Evolutionary conservation across 1,284 basidiomycete species (phyloP).

Genomic region (Rhodotorula mucilaginosa): DNA sequence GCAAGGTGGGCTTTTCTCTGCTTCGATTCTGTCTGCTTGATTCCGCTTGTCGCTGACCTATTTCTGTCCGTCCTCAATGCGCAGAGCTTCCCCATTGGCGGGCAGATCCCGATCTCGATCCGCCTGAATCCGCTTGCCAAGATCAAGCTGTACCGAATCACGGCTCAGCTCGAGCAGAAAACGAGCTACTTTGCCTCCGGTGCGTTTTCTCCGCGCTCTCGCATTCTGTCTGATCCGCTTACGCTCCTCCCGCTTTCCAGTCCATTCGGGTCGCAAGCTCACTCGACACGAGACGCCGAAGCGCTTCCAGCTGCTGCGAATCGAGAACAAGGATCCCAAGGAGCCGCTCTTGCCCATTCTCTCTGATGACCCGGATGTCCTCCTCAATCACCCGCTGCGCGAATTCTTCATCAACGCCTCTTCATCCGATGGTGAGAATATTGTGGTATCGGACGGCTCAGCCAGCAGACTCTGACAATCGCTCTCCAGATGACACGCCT

Average conservation of each 20-base stretch:
- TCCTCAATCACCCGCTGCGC: conserved; percentile 38
- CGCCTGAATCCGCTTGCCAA: conserved; percentile 82
- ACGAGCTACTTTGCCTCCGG: conserved; percentile 50
- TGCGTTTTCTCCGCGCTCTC: not conserved
- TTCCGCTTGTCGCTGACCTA: too few species aligned
- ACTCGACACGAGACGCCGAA: conserved; percentile 71
- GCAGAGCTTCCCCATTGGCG: conserved; percentile 73
- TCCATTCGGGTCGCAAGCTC: conserved; percentile 52
- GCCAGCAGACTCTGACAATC: not conserved
- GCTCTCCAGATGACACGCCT: conserved; percentile 48
- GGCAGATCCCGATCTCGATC: conserved; percentile 74
- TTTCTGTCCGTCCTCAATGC: conserved; percentile 1
- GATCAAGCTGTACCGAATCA: conserved; percentile 74
- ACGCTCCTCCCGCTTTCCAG: not conserved
- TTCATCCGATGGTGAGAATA: conserved; percentile 36
- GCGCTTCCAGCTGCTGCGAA: conserved; percentile 65
- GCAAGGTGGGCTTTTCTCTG: conserved; percentile 52
- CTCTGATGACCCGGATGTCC: conserved; percentile 51
- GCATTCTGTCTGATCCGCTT: too few species aligned
- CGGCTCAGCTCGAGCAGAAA: conserved; percentile 70
- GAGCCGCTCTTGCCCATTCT: conserved; percentile 66
- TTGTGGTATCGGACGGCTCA: too few species aligned
- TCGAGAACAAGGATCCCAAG: conserved; percentile 61
- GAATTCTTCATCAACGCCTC: conserved; percentile 44
- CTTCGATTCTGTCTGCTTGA: too few species aligned